Evolutionary conservation across 208 protist genomes (phyloP).

Genomic region (Crithidia acanthocephali): DNA sequence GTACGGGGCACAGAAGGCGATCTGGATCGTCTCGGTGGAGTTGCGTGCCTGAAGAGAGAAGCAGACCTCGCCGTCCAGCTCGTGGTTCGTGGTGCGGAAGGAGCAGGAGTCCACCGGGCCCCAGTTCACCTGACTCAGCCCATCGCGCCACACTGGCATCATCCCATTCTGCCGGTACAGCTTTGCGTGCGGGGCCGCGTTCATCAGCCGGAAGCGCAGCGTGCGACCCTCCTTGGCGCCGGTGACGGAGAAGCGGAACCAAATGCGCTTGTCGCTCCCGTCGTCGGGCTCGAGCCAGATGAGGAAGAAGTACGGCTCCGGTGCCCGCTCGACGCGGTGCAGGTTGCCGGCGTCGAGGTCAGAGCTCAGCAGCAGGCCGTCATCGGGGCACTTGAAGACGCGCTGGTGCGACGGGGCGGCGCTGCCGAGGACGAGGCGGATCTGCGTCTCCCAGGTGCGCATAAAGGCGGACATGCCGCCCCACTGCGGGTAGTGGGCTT

Average conservation of each 20-base stretch:
- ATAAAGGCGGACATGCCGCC: slow-evolving; percentile 52
- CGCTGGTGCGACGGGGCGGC: slow-evolving; percentile 69
- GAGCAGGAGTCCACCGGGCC: slow-evolving; percentile 65
- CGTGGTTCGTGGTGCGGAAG: slow-evolving; percentile 69
- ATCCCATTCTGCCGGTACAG: slow-evolving; percentile 83
- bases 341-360: slow-evolving; percentile 85
- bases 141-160: slow-evolving; percentile 80
- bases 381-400: slow-evolving; percentile 50
- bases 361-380: slow-evolving; percentile 66
- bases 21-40: slow-evolving; percentile 67
- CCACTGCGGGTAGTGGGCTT: slow-evolving; percentile 57
- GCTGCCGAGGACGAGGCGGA: slow-evolving; percentile 68
- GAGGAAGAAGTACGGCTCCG: slow-evolving; percentile 44
- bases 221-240: slow-evolving; percentile 46
- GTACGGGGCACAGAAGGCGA: slow-evolving; percentile 89
- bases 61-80: slow-evolving; percentile 67
- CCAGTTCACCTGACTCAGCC: slow-evolving; percentile 52
- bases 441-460: slow-evolving; percentile 74
- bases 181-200: slow-evolving; percentile 79
- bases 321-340: slow-evolving; percentile 68
- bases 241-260: slow-evolving; percentile 84
- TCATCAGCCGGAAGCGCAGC: slow-evolving; percentile 71
- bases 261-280: slow-evolving; percentile 79
- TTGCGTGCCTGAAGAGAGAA: slow-evolving; percentile 66
- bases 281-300: slow-evolving; percentile 85